A percentile compares a stretch with the other conserved stretches of the same genome.
Evolutionary conservation across 176 grass and related monocot genomes (phyloP).

Genomic region (Juncus inflexus): DNA sequence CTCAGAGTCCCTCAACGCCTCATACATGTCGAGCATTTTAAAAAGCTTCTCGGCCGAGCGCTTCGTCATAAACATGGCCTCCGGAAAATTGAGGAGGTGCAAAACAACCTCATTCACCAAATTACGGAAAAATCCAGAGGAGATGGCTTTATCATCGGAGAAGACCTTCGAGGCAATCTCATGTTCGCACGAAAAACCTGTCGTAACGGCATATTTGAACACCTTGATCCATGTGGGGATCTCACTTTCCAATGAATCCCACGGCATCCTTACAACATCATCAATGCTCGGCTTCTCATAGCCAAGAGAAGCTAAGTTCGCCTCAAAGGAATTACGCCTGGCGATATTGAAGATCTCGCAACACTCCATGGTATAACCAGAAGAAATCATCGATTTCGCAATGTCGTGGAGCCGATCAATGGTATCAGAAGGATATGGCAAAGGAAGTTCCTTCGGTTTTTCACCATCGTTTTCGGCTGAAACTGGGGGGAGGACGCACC

Average conservation of each 20-base stretch:
- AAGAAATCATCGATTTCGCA: conserved; percentile 45
- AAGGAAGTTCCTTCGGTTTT: background rate
- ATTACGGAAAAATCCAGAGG: conserved; percentile 13
- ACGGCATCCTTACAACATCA: conserved; percentile 69
- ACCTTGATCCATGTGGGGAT: conserved; percentile 65
- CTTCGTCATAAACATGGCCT: conserved; percentile 62
- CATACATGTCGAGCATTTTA: conserved; percentile 97
- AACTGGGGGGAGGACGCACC: conserved; percentile 21
- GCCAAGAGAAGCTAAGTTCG: conserved; percentile 43
- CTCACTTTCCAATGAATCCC: conserved; percentile 60
- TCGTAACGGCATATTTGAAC: conserved; percentile 39
- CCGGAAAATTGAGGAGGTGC: conserved; percentile 57
- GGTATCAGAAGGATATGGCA: conserved; percentile 37
- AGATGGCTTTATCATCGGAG: conserved; percentile 5
- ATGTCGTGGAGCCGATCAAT: conserved; percentile 50
- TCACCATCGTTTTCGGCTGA: background rate
- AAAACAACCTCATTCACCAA: conserved; percentile 37
- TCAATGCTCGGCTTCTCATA: conserved; percentile 71
- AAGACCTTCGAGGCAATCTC: conserved; percentile 58
- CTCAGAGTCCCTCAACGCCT: conserved; percentile 49
- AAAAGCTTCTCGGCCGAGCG: conserved; percentile 79
- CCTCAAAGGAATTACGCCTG: conserved; percentile 57
- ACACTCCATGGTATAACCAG: conserved; percentile 73
- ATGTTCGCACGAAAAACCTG: conserved; percentile 45
- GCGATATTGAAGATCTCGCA: conserved; percentile 56